A percentile compares a stretch with the other conserved stretches of the same genome.
These are phyloP conservation scores for Aurifilum marmelostoma DNA, from an alignment of 2,329 filamentous ascomycete species.

Conservation along the genomic window DNA sequence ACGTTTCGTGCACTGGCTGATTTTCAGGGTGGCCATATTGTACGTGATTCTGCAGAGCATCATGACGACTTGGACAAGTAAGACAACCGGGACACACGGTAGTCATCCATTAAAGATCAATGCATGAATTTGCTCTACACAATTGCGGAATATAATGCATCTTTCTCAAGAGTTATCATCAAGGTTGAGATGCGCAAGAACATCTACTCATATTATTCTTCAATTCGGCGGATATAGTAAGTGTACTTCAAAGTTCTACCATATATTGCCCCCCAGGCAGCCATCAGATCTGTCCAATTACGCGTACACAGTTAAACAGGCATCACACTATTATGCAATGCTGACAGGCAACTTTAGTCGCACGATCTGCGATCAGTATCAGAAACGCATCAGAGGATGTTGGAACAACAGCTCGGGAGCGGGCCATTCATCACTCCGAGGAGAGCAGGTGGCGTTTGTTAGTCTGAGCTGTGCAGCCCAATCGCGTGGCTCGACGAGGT, in stretches of 20 bases:
- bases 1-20: not conserved
- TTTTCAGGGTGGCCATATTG: not conserved
- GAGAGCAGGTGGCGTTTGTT: not conserved
- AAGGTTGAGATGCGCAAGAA: not conserved
- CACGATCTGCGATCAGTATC: not conserved
- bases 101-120: too few species aligned
- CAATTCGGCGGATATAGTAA: not conserved
- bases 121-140: too few species aligned
- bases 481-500: constrained; percentile 23
- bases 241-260: too few species aligned
- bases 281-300: not conserved
- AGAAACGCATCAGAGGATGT: not conserved
- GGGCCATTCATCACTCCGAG: constrained; percentile 6
- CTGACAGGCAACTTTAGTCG: not conserved
- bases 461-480: constrained; percentile 12
- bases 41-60: not conserved
- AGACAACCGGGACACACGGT: too few species aligned
- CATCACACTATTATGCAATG: not conserved
- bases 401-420: not conserved
- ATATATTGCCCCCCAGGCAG: not conserved
- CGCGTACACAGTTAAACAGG: not conserved
- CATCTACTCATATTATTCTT: too few species aligned
- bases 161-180: not conserved
- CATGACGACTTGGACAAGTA: not conserved
- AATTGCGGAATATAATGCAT: too few species aligned